These are phyloP conservation scores for Setaria viridis DNA, from an alignment of 202 grass and related monocot genomes.

Conservation along the genomic window DNA sequence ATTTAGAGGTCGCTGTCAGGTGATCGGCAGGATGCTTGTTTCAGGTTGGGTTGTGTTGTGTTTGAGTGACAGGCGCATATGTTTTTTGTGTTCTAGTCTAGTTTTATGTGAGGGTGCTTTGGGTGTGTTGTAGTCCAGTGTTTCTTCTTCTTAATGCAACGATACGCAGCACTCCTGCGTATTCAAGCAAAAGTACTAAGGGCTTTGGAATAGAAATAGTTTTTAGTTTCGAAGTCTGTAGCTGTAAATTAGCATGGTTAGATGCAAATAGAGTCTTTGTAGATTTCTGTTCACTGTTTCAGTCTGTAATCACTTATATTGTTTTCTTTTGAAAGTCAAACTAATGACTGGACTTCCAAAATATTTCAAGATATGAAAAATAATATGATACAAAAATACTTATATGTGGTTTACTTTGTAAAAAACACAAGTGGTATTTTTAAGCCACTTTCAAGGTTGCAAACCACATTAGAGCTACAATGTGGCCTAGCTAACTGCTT, in stretches of 20 bases:
- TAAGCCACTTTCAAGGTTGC: neutral
- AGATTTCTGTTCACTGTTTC: neutral
- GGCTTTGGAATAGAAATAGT: neutral
- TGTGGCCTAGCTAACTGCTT: neutral
- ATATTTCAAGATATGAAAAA: neutral
- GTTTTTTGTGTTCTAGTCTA: no score
- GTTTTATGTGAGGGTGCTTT: no score
- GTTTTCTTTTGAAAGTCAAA: neutral
- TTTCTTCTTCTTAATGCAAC: no score
- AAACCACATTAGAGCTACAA: neutral
- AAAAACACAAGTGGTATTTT: neutral
- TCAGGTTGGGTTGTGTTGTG: no score
- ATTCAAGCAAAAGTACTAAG: neutral
- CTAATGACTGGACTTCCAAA: conserved; percentile 4
- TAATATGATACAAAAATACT: conserved; percentile 3
- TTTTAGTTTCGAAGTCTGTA: neutral
- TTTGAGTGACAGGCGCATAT: no score
- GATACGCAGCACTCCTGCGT: no score
- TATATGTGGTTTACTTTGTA: neutral
- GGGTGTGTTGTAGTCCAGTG: no score
- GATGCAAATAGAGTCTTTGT: neutral
- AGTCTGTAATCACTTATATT: neutral
- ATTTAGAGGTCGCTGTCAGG: no score
- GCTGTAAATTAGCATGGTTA: conserved; percentile 9
- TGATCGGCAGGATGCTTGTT: no score